Evolutionary conservation across 257 asterid genomes (phyloP), one percentile per base, ranked within the genome.

Genomic region (Catharanthus roseus): DNA sequence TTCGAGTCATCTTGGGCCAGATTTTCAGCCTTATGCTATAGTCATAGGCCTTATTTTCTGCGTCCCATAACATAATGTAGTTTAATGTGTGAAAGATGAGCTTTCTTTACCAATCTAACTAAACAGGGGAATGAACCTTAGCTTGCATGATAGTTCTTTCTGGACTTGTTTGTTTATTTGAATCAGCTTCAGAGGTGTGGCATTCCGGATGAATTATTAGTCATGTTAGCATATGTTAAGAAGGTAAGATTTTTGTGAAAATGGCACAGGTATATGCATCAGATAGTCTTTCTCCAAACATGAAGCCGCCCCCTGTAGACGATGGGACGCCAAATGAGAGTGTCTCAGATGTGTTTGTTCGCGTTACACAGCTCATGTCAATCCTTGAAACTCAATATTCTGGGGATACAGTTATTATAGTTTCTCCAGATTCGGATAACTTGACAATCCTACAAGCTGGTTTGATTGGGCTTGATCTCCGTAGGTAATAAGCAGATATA

Each of bases 291-390:
- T 93, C 98, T 61, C 80, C 90, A 16, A 89, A 79, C 45, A 84
- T 78, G 28, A 93, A 86, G 78, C 98, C 98, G 16, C 97, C 97
- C 2, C 98, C 98, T 66, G 76, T 82, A 45, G 80, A 87, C 33
- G 96, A 90, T 4, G 98, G 97, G 31, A 93, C 98, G 33, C 98
- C 98, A 16, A 93, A 93, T 42, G 97, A 90, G 71, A 93, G 98
- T 67, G 93, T 90, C 29, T 86, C 82, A 13, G 98, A 90, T 67
- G 98, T 93, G 8, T 90, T 90, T 79, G 98, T 93, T 34, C 98
- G 97, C 21, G 92, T 93, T 63, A 93, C 97, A 15, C 97, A 90
- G 55, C 92, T 90, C 77, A 93, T 90, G 98, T 90, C 98, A 0
- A 86, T 93, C 75, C 98, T 93, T 21, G 98, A 93, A 80, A 90